Base-by-base conservation (phyloP, 2,329 filamentous ascomycete genomes). In the Sporothrix curviconia region DNA sequence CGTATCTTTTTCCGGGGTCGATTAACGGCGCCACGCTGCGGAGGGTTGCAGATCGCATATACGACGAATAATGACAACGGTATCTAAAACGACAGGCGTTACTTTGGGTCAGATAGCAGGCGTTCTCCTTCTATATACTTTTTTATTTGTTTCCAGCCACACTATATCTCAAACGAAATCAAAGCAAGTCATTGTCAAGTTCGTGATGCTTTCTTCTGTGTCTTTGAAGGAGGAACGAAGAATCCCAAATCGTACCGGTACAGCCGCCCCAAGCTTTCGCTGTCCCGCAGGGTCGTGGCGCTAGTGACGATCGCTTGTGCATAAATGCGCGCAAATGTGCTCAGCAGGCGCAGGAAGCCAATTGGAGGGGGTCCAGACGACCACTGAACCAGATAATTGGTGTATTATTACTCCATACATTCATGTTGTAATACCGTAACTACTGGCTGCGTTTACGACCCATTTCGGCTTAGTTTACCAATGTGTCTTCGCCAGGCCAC, bases 321-420 rank as follows among this genome's bases (percentile, higher is more conserved):
- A 63, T 50, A 63, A 61, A 63, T 58, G 60, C 42, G 60, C 61
- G 61, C 61, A 63, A 61, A 63, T 55, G 47, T 63, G 61, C 61
- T 63, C 61, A 63, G 8, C 42, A 22, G 17, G 32, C 28, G 32
- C 46, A 17, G 7, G 22, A 3, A n/a, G 6, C 40, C 40, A 32
- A 32, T 32, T 11, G 11, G 28, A 32, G 11, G 11, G 6, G 28
- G 28, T 11, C 5, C 6, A 32, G 11, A 6, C 28, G 11, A 24
- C 40, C 11, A 19, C 19, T 43, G 40, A 11, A 24, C 6, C 28
- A 43, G 12, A 19, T 15, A 32, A 9, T n/a, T n/a, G n/a, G n/a
- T n/a, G 50, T 43, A 28, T 46, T 9, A 36, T 19, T 56, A 49
- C 43, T 3, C 19, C 12, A 22, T 53, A 22, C 50, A 32, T 37